Evolutionary conservation across 371 early-diverging fungal species (phyloP).

Genomic region (Capillidium rhysosporum): DNA sequence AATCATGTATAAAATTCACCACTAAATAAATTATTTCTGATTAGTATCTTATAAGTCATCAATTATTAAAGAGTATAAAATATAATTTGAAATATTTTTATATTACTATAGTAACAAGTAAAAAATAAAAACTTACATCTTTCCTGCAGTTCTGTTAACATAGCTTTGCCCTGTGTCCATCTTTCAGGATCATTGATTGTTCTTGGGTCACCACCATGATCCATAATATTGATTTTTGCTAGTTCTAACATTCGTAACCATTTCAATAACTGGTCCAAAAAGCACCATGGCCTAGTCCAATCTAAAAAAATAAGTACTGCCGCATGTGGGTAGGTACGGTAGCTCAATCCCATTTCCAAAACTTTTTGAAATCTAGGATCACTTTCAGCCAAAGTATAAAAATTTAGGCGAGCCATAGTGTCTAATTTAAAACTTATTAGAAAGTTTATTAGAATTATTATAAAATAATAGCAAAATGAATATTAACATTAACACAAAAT

Average conservation of each 20-base stretch:
- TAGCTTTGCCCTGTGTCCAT: slow-evolving; percentile 42
- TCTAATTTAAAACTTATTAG: slow-evolving; percentile 14
- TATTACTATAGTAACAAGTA: background rate
- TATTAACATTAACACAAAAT: background rate
- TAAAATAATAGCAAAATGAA: background rate
- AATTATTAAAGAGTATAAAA: too few relatives aligned
- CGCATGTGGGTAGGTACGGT: slow-evolving; percentile 36
- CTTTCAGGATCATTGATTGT: slow-evolving; percentile 14
- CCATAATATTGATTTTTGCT: slow-evolving; percentile 33
- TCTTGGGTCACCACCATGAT: slow-evolving; percentile 25
- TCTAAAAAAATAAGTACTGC: slow-evolving; percentile 64
- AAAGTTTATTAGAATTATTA: too few relatives aligned
- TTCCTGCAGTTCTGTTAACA: slow-evolving; percentile 53
- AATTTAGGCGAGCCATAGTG: slow-evolving; percentile 59
- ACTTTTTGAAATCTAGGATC: slow-evolving; percentile 48
- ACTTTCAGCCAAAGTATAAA: slow-evolving; percentile 66
- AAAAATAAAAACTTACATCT: slow-evolving; percentile 23
- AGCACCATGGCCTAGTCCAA: slow-evolving; percentile 83
- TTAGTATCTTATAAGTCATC: too few relatives aligned
- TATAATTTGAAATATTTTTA: background rate
- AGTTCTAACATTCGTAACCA: slow-evolving; percentile 57
- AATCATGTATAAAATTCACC: slow-evolving; percentile 16
- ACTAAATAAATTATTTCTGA: background rate
- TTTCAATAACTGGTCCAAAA: slow-evolving; percentile 54
- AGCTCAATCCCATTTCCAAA: slow-evolving; percentile 49